Conservation (phyloP, 192 early-diverging fungal genomes). For the Entomortierella chlamydospora region DNA sequence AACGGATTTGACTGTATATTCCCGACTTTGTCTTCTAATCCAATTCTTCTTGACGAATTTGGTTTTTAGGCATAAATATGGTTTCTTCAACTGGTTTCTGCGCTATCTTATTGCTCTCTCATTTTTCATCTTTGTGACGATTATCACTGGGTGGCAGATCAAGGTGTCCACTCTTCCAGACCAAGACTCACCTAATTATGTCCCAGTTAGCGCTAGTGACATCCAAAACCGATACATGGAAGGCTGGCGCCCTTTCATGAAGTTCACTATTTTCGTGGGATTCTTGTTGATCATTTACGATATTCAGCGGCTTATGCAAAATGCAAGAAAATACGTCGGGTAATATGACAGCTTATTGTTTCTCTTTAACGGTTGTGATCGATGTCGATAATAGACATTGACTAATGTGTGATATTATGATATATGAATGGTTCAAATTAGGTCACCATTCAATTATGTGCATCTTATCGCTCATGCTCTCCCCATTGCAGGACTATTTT, state of each 20-base stretch:
- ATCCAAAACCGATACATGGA: conserved; percentile 10
- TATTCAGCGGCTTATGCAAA: conserved; percentile 5
- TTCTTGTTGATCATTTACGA: conserved; percentile 12
- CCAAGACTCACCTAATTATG: not conserved
- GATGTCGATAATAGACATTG: too few relatives aligned
- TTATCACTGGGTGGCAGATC: conserved; percentile 29
- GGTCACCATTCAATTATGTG: conserved; percentile 33
- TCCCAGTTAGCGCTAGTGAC: not conserved
- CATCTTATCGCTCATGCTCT: conserved; percentile 11
- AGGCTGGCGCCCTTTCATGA: conserved; percentile 26
- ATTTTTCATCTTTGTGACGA: conserved; percentile 24
- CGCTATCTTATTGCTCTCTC: conserved; percentile 11
- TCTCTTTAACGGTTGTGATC: too few relatives aligned
- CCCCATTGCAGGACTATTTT: conserved; percentile 15
- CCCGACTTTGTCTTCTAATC: not conserved
- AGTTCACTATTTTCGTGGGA: conserved; percentile 17
- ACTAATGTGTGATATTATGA: too few relatives aligned
- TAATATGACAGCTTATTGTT: not conserved
- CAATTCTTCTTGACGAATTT: not conserved
- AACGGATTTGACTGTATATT: not conserved
- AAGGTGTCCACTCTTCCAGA: not conserved
- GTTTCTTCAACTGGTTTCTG: conserved; percentile 23
- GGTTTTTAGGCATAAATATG: conserved; percentile 42
- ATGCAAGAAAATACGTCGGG: conserved; percentile 25
- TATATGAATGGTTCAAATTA: conserved; percentile 8